Base-by-base conservation (phyloP, 805 yeast genomes). In the Myxozyma monticola region DNA sequence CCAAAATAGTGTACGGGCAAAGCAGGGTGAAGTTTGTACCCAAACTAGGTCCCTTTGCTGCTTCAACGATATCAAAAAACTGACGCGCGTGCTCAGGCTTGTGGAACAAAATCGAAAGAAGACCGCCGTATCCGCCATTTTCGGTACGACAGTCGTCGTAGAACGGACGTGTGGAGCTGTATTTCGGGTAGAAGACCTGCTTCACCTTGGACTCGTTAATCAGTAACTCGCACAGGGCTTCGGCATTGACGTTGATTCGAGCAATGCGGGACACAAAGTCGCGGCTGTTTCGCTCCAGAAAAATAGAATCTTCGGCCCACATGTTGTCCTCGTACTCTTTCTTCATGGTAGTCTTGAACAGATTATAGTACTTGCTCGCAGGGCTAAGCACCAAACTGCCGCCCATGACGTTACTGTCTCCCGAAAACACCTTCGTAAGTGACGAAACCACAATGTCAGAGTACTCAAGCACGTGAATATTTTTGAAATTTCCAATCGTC, bases 241-340 rank as follows among this genome's bases (percentile, higher is more conserved):
- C 72, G 9, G 75, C 67, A 40, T 71, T 74, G 5, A 49, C 48
- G 47, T 73, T 71, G 48, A 71, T 71, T 24, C 68, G 68, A 17
- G 63, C 56, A 31, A 77, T 83, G 62, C 97, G 76, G 20, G 71
- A 70, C 28, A 78, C 81, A 64, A 88, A 90, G 68, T 93, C 97
- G 54, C 98, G 79, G 3, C 96, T 88, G 72, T 93, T 93, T 64
- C 96, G 77, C 68, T 93, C 99, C 63, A 93, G 70, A 63, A 84
- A 84, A 47, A 93, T 80, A 1, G 96, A 96, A 69, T 93, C 99
- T 69, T 91, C 96, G 28, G 83, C 87, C 97, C 97, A 93, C 59
- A 87, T 76, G 5, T 75, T 68, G 62, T 91, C 97, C 56, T 76
- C 83, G 60, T 81, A 87, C 65, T 77, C 88, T 39, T 76, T 75